These are phyloP conservation scores for Monilinia polystroma DNA, from an alignment of 2,329 filamentous ascomycete genomes.

Conservation along the genomic window DNA sequence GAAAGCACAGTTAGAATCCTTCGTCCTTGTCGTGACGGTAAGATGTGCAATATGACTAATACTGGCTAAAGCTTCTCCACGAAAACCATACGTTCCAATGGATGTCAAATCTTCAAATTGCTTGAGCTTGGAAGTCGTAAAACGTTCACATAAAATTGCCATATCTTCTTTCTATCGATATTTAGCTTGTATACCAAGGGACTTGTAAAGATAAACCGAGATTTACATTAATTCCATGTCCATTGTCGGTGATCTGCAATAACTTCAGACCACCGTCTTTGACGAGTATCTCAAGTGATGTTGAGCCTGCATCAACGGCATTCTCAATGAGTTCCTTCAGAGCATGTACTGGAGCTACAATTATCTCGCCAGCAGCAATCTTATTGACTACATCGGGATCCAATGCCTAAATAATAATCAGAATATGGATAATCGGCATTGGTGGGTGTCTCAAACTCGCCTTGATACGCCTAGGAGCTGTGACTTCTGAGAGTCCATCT, in stretches of 20 bases:
- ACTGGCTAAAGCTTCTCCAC: constrained; percentile 91
- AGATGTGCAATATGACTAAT: constrained; percentile 98
- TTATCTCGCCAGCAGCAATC: constrained; percentile 97
- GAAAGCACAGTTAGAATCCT: constrained; percentile 85
- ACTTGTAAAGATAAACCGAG: constrained; percentile 16
- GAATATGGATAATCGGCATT: constrained; percentile 18
- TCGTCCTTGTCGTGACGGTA: constrained; percentile 90
- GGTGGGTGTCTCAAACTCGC: constrained; percentile 35
- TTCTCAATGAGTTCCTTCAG: constrained; percentile 97
- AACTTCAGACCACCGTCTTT: constrained; percentile 95
- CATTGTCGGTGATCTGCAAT: constrained; percentile 96
- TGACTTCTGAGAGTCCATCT: constrained; percentile 42
- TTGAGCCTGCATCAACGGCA: constrained; percentile 94
- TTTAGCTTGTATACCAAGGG: constrained; percentile 21
- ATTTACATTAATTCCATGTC: constrained; percentile 85
- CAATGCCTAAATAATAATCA: constrained; percentile 62
- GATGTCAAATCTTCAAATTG: constrained; percentile 87
- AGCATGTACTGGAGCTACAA: constrained; percentile 93
- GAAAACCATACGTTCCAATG: constrained; percentile 96
- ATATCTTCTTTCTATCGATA: constrained; percentile 76
- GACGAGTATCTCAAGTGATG: constrained; percentile 82
- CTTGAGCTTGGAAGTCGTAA: constrained; percentile 95
- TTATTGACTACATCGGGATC: constrained; percentile 96
- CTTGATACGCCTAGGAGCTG: constrained; percentile 50
- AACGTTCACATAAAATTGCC: constrained; percentile 87